Evolutionary conservation across 768 basidiomycete genomes (phyloP), one percentile per base, ranked within the genome.

Genomic region (Russula compacta): DNA sequence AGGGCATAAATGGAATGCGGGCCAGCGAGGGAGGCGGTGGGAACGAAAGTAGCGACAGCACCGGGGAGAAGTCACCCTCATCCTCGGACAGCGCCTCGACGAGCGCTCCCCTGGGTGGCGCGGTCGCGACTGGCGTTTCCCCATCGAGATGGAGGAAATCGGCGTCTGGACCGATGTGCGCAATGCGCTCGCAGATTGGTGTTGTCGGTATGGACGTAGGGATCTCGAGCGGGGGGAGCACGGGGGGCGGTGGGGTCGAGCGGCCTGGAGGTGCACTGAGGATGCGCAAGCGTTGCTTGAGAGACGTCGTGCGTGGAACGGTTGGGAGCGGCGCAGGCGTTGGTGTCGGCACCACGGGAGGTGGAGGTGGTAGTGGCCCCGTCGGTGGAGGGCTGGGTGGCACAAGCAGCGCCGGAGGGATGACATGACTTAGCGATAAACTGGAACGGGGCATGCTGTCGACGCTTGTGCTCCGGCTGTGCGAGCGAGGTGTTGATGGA

Each of bases 101-200:
- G 0, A 55, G 38, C 19, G 44, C 19, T 2, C 44, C 24, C 43
- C 43, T 46, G 1, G 50, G 60, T 29, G 58, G 51, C 33, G 19
- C 38, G 15, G 50, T 57, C 15, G 60, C 55, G 43, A 57, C 12
- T 1, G 60, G 60, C 4, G 60, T 61, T 29, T 60, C 54, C 64
- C 66, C 47, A 69, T 65, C 29, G 64, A 70, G 73, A 58, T 81
- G 78, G 32, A 88, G 73, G 68, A 89, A 89, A 68, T 81, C 83
- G 33, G 81, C 78, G 63, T 87, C 81, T 49, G 83, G 78, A 53
- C 72, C 76, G 55, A 74, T 67, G 60, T 70, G 70, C 35, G 77
- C 78, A 62, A 86, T 87, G 52, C 80, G 86, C 67, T 84, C 85
- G 10, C 82, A 83, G 24, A 86, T 82, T n/a, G 82, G 83, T n/a